Evolutionary conservation across 805 yeast genomes (phyloP).

Genomic region (Sungouiella blattae): DNA sequence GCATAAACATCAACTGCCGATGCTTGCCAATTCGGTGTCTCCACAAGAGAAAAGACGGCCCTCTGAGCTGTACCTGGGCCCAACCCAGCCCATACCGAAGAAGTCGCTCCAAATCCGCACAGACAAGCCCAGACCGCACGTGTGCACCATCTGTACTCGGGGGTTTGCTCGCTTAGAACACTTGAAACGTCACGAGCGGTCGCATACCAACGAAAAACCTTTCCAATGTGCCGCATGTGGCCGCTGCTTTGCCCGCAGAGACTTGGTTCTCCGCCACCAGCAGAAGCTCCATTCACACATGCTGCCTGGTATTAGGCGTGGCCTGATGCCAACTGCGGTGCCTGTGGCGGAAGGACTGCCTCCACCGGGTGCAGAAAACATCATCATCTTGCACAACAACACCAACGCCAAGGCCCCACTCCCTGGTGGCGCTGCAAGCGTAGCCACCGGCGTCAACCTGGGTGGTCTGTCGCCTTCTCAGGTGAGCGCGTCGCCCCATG

Average conservation of each 20-base stretch:
- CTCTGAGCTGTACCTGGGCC: conserved; percentile 6
- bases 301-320: conserved; percentile 13
- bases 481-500: conserved; percentile 3
- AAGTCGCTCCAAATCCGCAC: conserved; percentile 82
- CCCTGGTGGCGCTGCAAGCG: conserved; percentile 16
- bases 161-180: conserved; percentile 96
- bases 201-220: conserved; percentile 84
- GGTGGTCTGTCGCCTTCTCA: conserved; percentile 9
- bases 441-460: conserved; percentile 6
- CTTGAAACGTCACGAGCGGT: conserved; percentile 86
- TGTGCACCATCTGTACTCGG: conserved; percentile 86
- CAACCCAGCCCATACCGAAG: conserved; percentile 72
- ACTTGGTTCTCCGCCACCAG: conserved; percentile 85
- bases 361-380: conserved; percentile 38
- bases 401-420: conserved; percentile 51
- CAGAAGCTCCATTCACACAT: conserved; percentile 69
- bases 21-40: conserved; percentile 1
- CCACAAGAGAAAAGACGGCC: not conserved
- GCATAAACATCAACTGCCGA: no score
- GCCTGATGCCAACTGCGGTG: conserved; percentile 11
- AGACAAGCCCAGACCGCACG: conserved; percentile 91
- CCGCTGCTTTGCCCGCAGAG: conserved; percentile 89
- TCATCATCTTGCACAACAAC: conserved; percentile 50
- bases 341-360: conserved; percentile 22
- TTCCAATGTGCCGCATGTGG: conserved; percentile 96